Evolutionary conservation across 1,284 basidiomycete species (phyloP).

Genomic region (Schizophyllum commune): DNA sequence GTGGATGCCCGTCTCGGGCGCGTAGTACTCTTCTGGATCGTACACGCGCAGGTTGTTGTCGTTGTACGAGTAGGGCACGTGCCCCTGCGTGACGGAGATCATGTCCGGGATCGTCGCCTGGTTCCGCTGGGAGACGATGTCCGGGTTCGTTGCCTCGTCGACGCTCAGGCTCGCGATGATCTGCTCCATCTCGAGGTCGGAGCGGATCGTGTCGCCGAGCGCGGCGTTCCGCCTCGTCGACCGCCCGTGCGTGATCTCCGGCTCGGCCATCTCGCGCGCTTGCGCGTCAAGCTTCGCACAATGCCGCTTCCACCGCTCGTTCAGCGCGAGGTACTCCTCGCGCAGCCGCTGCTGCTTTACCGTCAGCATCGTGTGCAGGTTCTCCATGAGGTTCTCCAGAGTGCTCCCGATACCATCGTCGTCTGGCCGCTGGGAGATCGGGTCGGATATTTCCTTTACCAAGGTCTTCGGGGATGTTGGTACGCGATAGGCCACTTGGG

Average conservation of each 20-base stretch:
- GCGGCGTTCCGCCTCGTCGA: slow-evolving; percentile 71
- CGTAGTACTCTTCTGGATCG: slow-evolving; percentile 76
- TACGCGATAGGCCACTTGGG: not conserved
- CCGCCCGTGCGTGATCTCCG: slow-evolving; percentile 32
- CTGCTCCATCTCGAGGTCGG: slow-evolving; percentile 96
- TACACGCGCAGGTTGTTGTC: slow-evolving; percentile 80
- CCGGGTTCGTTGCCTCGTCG: slow-evolving; percentile 89
- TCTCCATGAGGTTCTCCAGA: not conserved
- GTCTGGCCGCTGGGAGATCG: not conserved
- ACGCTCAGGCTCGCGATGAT: slow-evolving; percentile 90
- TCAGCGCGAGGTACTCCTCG: slow-evolving; percentile 60
- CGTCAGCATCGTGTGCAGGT: not conserved
- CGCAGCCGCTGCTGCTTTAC: slow-evolving; percentile 32
- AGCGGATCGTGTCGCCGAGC: slow-evolving; percentile 86
- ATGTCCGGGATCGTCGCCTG: slow-evolving; percentile 92
- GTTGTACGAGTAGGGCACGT: slow-evolving; percentile 62
- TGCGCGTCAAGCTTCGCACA: slow-evolving; percentile 58
- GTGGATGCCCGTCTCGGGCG: slow-evolving; percentile 59
- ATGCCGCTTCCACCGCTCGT: slow-evolving; percentile 66
- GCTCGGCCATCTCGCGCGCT: slow-evolving; percentile 26
- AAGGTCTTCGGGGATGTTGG: not conserved
- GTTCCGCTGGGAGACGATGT: slow-evolving; percentile 78
- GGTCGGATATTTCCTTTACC: not conserved
- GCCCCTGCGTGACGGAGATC: slow-evolving; percentile 63
- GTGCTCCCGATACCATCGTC: not conserved